Evolutionary conservation across 306 rosid genomes (phyloP).

Genomic region (Vicia faba): DNA sequence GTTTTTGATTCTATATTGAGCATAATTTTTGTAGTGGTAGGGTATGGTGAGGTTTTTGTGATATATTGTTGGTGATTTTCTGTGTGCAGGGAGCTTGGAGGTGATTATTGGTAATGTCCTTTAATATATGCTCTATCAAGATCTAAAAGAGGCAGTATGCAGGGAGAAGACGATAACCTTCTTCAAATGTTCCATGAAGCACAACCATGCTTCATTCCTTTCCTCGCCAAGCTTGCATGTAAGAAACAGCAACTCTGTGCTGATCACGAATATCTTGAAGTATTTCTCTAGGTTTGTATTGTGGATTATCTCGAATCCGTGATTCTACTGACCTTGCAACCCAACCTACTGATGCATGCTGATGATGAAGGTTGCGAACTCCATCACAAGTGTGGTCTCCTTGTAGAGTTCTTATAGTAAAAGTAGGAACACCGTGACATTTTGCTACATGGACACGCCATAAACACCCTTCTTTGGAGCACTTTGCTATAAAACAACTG

Average conservation of each 20-base stretch:
- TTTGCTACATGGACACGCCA: constrained; percentile 99
- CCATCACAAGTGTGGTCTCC: constrained; percentile 97
- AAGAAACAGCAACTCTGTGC: constrained; percentile 98
- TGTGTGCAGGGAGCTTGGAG: too few species aligned
- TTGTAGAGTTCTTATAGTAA: constrained; percentile 87
- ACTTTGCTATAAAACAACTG: constrained; percentile 96
- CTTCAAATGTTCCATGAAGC: constrained; percentile 98
- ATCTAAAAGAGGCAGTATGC: constrained; percentile 95
- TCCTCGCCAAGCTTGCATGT: constrained; percentile 99
- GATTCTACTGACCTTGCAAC: constrained; percentile 99
- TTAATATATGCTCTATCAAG: constrained; percentile 88
- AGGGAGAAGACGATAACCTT: constrained; percentile 92
- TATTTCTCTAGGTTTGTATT: constrained; percentile 92
- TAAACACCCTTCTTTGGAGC: constrained; percentile 99
- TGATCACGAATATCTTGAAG: constrained; percentile 92
- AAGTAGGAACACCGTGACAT: constrained; percentile 95
- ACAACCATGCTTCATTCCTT: constrained; percentile 99
- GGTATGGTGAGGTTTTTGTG: too few species aligned
- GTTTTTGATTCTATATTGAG: too few species aligned
- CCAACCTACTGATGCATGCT: constrained; percentile 99
- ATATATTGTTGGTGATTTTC: too few species aligned
- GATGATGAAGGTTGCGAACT: constrained; percentile 92
- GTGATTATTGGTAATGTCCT: too few species aligned
- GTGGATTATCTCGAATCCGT: constrained; percentile 93
- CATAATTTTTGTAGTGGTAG: too few species aligned